These are phyloP conservation scores for Scleromitrula shiraiana DNA, from an alignment of 2,329 filamentous ascomycete genomes.

Conservation along the genomic window DNA sequence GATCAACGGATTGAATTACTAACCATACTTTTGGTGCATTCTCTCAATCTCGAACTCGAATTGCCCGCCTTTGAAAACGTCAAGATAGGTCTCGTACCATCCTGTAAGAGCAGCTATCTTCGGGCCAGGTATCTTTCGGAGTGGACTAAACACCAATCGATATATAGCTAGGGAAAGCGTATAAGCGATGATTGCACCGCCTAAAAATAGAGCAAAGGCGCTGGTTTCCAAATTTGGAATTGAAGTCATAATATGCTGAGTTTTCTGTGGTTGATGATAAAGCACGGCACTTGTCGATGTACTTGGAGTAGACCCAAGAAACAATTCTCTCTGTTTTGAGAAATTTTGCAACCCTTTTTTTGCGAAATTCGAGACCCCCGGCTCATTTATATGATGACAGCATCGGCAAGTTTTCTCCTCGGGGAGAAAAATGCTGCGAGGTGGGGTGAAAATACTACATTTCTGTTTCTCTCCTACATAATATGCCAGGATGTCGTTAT, in stretches of 20 bases:
- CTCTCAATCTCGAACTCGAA: constrained; percentile 36
- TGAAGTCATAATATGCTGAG: neutral
- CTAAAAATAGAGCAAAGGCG: neutral
- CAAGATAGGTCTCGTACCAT: constrained; percentile 30
- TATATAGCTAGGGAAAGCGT: constrained; percentile 3
- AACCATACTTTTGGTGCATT: constrained; percentile 35
- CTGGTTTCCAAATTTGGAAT: neutral
- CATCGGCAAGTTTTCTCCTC: neutral
- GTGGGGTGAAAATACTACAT: neutral
- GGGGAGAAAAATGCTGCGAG: neutral
- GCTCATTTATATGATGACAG: neutral
- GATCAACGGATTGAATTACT: neutral
- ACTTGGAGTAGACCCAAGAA: neutral
- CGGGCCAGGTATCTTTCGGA: constrained; percentile 26
- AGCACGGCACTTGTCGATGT: neutral
- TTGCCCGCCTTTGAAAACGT: constrained; percentile 33
- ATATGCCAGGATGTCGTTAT: neutral
- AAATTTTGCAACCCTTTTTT: neutral
- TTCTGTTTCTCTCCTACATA: neutral
- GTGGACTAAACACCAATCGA: constrained; percentile 28
- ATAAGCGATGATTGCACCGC: neutral
- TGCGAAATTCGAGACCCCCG: neutral
- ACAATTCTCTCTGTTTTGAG: neutral
- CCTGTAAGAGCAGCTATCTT: constrained; percentile 17
- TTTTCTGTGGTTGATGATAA: neutral